phyloP scores from a whole-genome alignment of 176 grass and related monocot species.

The Carex parvula region DNA sequence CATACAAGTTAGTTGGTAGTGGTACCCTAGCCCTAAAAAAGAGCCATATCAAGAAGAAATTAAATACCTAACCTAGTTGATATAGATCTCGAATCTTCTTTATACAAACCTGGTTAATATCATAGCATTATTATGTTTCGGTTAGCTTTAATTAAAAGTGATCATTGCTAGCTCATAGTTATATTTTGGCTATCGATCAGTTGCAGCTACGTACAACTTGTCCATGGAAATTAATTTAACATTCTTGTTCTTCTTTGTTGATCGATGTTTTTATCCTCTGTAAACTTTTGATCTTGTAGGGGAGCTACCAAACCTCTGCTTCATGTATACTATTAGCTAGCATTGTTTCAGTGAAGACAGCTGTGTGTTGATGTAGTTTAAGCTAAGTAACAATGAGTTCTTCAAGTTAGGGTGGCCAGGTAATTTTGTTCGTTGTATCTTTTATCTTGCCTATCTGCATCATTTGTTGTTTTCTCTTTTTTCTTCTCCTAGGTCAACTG shows the following conservation, averaged over 20 bases:
- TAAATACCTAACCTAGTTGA: conserved; percentile 1
- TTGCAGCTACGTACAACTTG: not conserved
- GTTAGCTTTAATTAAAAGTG: not conserved
- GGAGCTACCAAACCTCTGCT: not conserved
- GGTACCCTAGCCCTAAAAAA: not conserved
- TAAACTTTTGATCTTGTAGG: not conserved
- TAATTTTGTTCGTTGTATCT: not conserved
- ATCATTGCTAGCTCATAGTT: not conserved
- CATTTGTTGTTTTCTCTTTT: not conserved
- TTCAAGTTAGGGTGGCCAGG: not conserved
- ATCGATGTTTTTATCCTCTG: not conserved
- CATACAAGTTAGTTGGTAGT: not conserved
- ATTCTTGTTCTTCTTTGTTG: not conserved
- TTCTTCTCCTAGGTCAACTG: not conserved
- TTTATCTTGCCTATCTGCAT: not conserved
- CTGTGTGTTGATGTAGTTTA: not conserved
- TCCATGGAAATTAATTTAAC: not conserved
- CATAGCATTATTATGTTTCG: not conserved
- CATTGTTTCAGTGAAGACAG: not conserved
- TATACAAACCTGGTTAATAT: not conserved
- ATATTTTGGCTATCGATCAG: not conserved
- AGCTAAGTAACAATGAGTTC: not conserved
- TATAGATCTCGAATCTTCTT: not conserved
- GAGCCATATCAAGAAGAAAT: not conserved
- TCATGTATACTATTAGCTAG: not conserved